Evolutionary conservation across 2,329 filamentous ascomycete genomes (phyloP), one percentile per base, ranked within the genome.

Genomic region (Fusarium sp.): DNA sequence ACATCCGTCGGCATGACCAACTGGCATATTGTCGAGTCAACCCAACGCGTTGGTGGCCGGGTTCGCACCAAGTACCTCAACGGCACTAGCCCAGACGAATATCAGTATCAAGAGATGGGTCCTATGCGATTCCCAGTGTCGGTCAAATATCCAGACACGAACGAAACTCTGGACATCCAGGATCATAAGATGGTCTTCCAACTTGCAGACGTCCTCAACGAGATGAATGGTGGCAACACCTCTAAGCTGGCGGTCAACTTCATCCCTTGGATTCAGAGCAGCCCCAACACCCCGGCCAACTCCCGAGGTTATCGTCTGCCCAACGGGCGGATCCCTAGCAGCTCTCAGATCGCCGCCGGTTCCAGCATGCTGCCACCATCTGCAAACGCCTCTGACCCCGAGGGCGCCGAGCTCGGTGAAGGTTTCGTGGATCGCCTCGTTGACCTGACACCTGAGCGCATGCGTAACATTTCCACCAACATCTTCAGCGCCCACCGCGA

Each of bases 121-220:
- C 90, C 90, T 0, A 92, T 93, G 90, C 84, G 91, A 3, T 91
- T 93, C 74, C 91, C 91, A 0, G 83, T 88, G 18, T 86, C 84
- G 6, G 86, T 89, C 73, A 79, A 85, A 7, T 85, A 86, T 35
- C 84, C 86, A 6, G 84, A 84, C 40, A 86, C 85, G 18, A 90
- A 91, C 29, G 60, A 63, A 76, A 91, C 88, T 0, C 84, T 85
- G 76, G 86, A 90, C 69, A 90, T 93, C 72, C 86, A 87, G 25
- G 91, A 93, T 75, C 90, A 92, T 75, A 86, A 89, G 73, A 86
- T 93, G 79, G 89, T 93, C 0, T 92, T 92, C 80, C 89, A 92
- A 78, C 85, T 93, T 2, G 90, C 87, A 6, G 86, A 86, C 8
- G 87, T 88, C 63, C 83, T 93, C 72, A 93, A 93, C 81, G 78